Conservation (phyloP, 2,329 filamentous ascomycete species). For the Bisporella sp. region DNA sequence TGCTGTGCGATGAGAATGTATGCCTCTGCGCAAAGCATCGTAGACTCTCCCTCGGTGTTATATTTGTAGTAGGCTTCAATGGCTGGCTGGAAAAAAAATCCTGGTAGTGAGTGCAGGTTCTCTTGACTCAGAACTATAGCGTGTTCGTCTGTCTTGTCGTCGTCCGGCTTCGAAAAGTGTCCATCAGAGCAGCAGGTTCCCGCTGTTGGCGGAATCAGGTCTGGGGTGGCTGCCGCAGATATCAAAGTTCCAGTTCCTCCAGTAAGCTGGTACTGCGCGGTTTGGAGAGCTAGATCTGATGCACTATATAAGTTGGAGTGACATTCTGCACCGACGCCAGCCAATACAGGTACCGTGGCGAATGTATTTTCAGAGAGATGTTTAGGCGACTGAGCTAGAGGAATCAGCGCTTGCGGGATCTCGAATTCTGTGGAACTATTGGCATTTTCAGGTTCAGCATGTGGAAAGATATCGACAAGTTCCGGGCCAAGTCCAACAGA, state of each 20-base stretch:
- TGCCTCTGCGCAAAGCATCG: conserved; percentile 27
- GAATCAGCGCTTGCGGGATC: background rate
- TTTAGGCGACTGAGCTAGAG: background rate
- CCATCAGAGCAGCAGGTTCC: conserved; percentile 4
- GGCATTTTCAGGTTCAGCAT: too few relatives aligned
- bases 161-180: background rate
- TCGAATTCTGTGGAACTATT: background rate
- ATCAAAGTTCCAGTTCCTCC: conserved; percentile 5
- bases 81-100: background rate
- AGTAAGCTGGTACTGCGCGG: conserved; percentile 2
- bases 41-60: conserved; percentile 19
- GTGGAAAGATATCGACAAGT: too few relatives aligned
- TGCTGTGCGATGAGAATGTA: conserved; percentile 27
- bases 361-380: background rate
- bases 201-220: conserved; percentile 1
- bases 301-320: background rate
- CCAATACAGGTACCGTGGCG: background rate
- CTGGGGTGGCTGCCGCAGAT: conserved; percentile 2
- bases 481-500: background rate
- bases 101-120: background rate
- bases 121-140: background rate
- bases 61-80: conserved; percentile 2
- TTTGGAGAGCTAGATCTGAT: conserved; percentile 2
- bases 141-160: background rate
- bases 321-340: background rate